Evolutionary conservation across 805 yeast genomes (phyloP), one percentile per base, ranked within the genome.

Genomic region (Candida caryicola): DNA sequence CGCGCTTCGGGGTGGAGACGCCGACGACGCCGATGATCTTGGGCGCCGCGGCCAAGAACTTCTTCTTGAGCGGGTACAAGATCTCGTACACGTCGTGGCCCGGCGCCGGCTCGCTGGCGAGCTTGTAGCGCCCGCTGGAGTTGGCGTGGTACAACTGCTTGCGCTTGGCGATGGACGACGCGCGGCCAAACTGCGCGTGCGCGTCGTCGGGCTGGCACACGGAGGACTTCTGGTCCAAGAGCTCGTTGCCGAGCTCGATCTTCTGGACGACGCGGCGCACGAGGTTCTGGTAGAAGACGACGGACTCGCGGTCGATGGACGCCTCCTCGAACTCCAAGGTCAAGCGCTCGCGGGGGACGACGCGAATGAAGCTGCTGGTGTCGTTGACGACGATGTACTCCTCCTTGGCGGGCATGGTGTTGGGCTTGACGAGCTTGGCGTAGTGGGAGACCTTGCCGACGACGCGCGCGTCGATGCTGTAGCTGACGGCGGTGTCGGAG

Each of bases 401-500:
- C 18, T 55, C 57, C 4, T 41, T 37, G 2, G 35, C 41, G 17
- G 39, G n/a, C 15, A 27, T 31, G 4, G 33, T 3, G 29, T 29
- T 33, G 30, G 25, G 37, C 18, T 39, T 39, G 3, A 37, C 29
- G 15, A 40, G 41, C 21, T 34, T 32, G 4, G 46, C 44, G 44
- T 58, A 54, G 17, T 52, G 48, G 6, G 57, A 47, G 15, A 41
- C 35, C 32, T 52, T 56, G 4, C 60, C 62, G 27, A 59, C 51
- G 13, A 58, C 49, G 6, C 59, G 43, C 2, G 59, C 55, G 37
- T 59, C 62, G 12, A 59, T 52, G 31, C 60, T 52, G 40, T 58
- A 59, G 35, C 57, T 52, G 33, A 59, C 45, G 10, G 62, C 51
- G 4, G 64, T 51, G 30, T 55, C 64, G 0, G 59, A 45, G 27